Evolutionary conservation across 2,329 filamentous ascomycete species (phyloP), one percentile per base, ranked within the genome.

Genomic region (Sporothrix pseudoabietina): DNA sequence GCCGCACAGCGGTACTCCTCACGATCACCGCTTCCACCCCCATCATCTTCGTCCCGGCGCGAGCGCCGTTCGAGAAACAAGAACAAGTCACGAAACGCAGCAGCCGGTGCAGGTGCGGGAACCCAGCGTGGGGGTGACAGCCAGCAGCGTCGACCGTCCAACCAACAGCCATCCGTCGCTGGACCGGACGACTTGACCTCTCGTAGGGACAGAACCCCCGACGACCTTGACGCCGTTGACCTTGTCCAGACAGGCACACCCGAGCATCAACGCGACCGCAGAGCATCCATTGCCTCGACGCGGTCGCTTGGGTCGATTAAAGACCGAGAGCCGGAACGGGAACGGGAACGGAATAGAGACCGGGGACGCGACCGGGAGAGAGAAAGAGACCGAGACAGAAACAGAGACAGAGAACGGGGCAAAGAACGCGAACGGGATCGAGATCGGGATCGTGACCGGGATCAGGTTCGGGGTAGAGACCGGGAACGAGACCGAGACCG

Each of bases 1-100:
- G 8, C n/a, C 12, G 30, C 61, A 26, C 35, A 39, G 10, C 69
- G 55, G 0, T 70, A 71, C 61, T 71, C 73, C 9, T 65, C 71
- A 3, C 68, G 59, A 44, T 71, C 71, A 0, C 68, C 72, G 10
- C 49, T 49, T 5, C 57, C 65, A 9, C 70, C 55, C 14, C 69
- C 77, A 47, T 76, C 74, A 7, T 79, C 78, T 22, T 77, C 78
- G 19, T 76, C 74, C 8, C 72, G 76, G 35, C 76, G 76, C 69
- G 80, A 80, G 59, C 76, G 75, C 32, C 76, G 75, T 41, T 72
- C 75, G 0, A 78, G 75, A 70, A 75, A 74, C 44, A 78, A 77
- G 54, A 77, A 75, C 69, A 78, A 75, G 54, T 41, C n/a, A 44
- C 71, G 71, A 41, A 72, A 44, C 49, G 7, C 30, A 7, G 10